A percentile compares a stretch with the other conserved stretches of the same genome.
Conservation (phyloP, 2,329 filamentous ascomycete species). For the Fusarium sambucinum region DNA sequence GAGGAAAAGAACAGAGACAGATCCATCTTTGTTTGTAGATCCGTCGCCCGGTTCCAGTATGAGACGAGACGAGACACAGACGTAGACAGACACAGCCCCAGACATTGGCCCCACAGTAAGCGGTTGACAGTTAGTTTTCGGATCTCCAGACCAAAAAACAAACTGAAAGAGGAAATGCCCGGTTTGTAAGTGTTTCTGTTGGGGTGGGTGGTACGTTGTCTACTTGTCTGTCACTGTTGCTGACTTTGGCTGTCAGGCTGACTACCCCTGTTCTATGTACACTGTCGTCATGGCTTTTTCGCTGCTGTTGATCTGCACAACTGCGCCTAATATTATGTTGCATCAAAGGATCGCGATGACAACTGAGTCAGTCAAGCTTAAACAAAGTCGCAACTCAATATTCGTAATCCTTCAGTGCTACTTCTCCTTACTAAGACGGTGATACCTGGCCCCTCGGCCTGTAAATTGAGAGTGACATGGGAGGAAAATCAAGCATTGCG, state of each 20-base stretch:
- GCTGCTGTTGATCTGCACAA: background rate
- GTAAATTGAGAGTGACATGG: background rate
- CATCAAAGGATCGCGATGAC: background rate
- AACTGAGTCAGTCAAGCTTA: background rate
- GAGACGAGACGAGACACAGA: background rate
- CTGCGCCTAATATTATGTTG: slow-evolving; percentile 6
- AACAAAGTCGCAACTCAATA: background rate
- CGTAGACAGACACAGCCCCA: background rate
- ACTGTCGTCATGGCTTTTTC: slow-evolving; percentile 19
- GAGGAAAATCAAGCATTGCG: background rate
- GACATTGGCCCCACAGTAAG: background rate
- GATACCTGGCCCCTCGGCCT: too few relatives aligned
- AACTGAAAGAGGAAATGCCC: slow-evolving; percentile 15
- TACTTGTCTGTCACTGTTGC: background rate
- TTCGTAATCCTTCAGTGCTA: background rate
- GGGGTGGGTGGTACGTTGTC: slow-evolving; percentile 3
- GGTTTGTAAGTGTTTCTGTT: background rate
- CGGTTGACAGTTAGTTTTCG: background rate
- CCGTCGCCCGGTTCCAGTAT: background rate
- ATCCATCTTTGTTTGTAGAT: background rate
- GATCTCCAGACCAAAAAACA: background rate
- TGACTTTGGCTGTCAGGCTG: background rate
- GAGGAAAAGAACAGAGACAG: background rate
- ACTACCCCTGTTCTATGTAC: background rate
- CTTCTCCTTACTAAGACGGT: background rate